phyloP scores from a whole-genome alignment of 2,329 filamentous ascomycete species.

The Incumbomyces delicatus region DNA sequence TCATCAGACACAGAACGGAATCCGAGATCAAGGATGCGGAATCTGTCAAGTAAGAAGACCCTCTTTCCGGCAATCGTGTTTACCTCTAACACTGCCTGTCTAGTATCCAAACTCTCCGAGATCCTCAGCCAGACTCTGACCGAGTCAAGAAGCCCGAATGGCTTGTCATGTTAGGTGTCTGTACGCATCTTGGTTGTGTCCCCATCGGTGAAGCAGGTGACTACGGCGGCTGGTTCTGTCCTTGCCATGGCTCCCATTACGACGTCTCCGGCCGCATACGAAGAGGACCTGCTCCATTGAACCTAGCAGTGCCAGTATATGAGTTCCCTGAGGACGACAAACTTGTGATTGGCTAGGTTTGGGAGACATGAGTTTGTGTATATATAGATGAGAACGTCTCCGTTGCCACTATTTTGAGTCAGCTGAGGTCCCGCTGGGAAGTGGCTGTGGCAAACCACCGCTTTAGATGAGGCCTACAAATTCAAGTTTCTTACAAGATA shows the following conservation, averaged over 20 bases:
- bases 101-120: constrained; percentile 63
- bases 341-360: constrained; percentile 79
- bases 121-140: constrained; percentile 82
- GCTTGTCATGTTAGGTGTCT: constrained; percentile 98
- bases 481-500: too few species aligned
- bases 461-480: too few species aligned
- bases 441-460: too few species aligned
- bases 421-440: too few species aligned
- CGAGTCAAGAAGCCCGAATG: constrained; percentile 98
- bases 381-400: constrained; percentile 4
- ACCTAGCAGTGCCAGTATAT: constrained; percentile 89
- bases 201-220: constrained; percentile 98
- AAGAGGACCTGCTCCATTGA: constrained; percentile 93
- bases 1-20: constrained; percentile 94
- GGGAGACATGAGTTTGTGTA: constrained; percentile 6
- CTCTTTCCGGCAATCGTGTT: too few species aligned
- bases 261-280: constrained; percentile 97
- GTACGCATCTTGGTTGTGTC: constrained; percentile 98
- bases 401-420: constrained; percentile 14
- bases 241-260: constrained; percentile 99
- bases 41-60: constrained; percentile 51
- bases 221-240: constrained; percentile 99
- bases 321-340: constrained; percentile 84
- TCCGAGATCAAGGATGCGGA: constrained; percentile 93
- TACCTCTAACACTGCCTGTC: background rate